Percentiles rank a stretch among this genome's conserved stretches.
Conservation (phyloP, 805 yeast species). For the Pichia insulana region DNA sequence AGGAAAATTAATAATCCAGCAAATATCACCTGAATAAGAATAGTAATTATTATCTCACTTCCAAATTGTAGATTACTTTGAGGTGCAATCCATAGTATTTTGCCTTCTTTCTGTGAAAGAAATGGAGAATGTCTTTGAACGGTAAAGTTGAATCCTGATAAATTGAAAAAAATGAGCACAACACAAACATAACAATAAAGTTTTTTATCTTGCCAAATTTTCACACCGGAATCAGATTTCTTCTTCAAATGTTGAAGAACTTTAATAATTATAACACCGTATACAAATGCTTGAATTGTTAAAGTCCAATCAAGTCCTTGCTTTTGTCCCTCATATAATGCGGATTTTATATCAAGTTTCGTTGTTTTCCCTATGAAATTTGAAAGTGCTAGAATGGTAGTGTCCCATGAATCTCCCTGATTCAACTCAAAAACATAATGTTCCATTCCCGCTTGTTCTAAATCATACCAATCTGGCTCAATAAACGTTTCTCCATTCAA, state of each 20-base stretch:
- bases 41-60: conserved; percentile 48
- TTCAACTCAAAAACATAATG: conserved; percentile 11
- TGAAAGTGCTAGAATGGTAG: conserved; percentile 6
- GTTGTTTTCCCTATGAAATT: conserved; percentile 6
- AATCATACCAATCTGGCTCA: conserved; percentile 6
- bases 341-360: conserved; percentile 4
- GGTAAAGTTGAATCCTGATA: conserved; percentile 60
- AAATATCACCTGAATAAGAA: conserved; percentile 40
- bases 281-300: conserved; percentile 6
- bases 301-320: conserved; percentile 5
- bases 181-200: conserved; percentile 27
- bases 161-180: conserved; percentile 33
- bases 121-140: conserved; percentile 55
- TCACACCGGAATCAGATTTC: background rate
- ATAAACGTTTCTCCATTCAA: conserved; percentile 2
- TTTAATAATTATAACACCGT: conserved; percentile 6
- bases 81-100: conserved; percentile 46
- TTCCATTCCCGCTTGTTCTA: conserved; percentile 11
- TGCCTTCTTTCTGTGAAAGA: conserved; percentile 41
- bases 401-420: conserved; percentile 11
- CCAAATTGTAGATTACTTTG: conserved; percentile 67
- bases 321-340: background rate
- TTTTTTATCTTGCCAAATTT: conserved; percentile 9
- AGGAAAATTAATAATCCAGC: conserved; percentile 34
- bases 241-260: conserved; percentile 3